Evolutionary conservation across 148 eudicot species (phyloP).

Genomic region (Selenicereus undatus): DNA sequence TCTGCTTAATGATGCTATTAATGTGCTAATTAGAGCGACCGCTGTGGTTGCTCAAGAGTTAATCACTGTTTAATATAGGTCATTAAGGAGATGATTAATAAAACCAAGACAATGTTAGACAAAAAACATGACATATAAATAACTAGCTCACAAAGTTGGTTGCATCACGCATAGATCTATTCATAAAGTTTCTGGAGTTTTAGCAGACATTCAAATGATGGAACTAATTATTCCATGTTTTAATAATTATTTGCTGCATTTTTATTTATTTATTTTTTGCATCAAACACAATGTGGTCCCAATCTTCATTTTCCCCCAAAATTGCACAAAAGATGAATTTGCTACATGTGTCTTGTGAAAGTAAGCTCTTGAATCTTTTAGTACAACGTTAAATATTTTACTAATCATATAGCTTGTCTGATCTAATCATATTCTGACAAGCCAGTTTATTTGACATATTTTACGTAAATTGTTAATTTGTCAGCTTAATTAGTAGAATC

Average conservation of each 20-base stretch:
- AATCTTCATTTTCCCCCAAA: background rate
- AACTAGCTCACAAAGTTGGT: background rate
- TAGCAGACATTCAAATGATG: background rate
- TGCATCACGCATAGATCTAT: background rate
- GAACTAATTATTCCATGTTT: background rate
- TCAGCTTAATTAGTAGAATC: background rate
- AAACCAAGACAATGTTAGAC: conserved; percentile 1
- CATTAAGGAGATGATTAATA: background rate
- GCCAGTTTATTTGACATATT: background rate
- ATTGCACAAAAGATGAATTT: background rate
- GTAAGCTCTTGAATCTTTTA: background rate
- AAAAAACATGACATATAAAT: background rate
- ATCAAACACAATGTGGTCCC: background rate
- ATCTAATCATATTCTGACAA: background rate
- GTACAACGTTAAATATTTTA: background rate
- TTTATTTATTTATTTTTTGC: too few species aligned
- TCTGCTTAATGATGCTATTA: conserved; percentile 13
- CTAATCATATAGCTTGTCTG: too few species aligned
- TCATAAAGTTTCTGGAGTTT: conserved; percentile 8
- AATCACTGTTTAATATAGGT: background rate
- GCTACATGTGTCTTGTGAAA: background rate
- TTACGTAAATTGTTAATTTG: background rate
- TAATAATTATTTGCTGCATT: background rate
- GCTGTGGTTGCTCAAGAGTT: conserved; percentile 21
- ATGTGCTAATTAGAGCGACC: conserved; percentile 10